These are phyloP conservation scores for Primulina eburnea DNA, from an alignment of 257 asterid genomes.

Conservation along the genomic window DNA sequence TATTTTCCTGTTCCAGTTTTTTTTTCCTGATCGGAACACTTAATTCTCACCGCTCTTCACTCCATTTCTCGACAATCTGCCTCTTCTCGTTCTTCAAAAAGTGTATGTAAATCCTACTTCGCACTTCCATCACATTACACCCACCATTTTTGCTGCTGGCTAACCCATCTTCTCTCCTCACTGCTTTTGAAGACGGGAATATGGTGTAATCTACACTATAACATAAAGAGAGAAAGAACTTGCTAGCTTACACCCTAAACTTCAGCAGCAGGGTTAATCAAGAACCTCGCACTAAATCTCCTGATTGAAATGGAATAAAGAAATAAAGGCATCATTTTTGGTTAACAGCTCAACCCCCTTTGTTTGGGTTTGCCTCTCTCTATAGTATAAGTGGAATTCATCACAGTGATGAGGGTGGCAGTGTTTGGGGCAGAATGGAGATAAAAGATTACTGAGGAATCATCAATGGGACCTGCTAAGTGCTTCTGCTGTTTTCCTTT, in stretches of 20 bases:
- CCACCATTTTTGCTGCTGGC: conserved; percentile 31
- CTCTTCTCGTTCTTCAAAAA: conserved; percentile 26
- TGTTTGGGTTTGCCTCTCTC: background rate
- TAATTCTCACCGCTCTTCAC: conserved; percentile 23
- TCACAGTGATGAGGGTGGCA: background rate
- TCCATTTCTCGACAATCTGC: conserved; percentile 17
- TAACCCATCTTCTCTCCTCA: conserved; percentile 63
- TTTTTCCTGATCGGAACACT: conserved; percentile 14
- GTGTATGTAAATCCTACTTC: conserved; percentile 46
- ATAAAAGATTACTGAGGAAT: background rate
- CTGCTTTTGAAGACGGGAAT: background rate
- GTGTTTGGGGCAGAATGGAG: background rate
- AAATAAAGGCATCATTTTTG: too few relatives aligned
- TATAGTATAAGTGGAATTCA: too few relatives aligned
- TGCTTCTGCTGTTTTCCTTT: too few relatives aligned
- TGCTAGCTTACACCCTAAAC: too few relatives aligned
- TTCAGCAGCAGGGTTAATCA: background rate
- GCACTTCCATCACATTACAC: conserved; percentile 43
- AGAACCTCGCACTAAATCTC: background rate
- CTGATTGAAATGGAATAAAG: background rate
- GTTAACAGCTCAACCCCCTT: too few relatives aligned
- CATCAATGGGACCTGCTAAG: background rate
- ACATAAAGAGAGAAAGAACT: too few relatives aligned
- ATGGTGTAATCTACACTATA: too few relatives aligned
- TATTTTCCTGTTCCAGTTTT: conserved; percentile 67